Base-by-base conservation (phyloP, 768 basidiomycete species). In the Tylopilus balloui region DNA sequence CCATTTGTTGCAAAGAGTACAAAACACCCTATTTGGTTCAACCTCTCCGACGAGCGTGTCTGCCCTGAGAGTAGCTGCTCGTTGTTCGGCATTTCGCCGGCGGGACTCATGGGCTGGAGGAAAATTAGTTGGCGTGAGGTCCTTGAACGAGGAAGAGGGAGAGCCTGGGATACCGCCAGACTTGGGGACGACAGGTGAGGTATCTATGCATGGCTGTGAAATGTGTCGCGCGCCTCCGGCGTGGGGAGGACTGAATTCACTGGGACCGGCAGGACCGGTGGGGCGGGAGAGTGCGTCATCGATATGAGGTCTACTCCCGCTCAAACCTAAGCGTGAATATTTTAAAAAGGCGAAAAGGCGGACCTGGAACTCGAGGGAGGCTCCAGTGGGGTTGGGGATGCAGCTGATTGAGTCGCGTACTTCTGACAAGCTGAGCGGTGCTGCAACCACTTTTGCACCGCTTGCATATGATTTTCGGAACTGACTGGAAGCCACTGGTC, bases 1-100 rank as follows among this genome's bases (percentile, higher is more conserved):
- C 88, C 88, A 90, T 66, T 89, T 88, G 59, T 78, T 73, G 62
- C 88, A 91, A 1, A 89, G 65, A 3, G 74, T 72, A 60, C 88
- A 91, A 56, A 88, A 87, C 0, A 89, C 85, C 24, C 81, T 66
- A 56, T 83, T 84, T 0, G 85, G 82, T 58, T 89, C 86, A 28
- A 90, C 88, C 47, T 80, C 75, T 17, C 75, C 77, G 45, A 88
- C 78, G 7, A 87, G 72, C 0, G 69, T 59, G 64, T 91, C 88
- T 2, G 81, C 78, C 6, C 82, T 74, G 29, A 91, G 74, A 2
- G 79, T 79, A 10, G 84, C 84, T 0, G 83, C 85, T 25, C 88
- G 80, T 65, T 89, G 86, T 59, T 89, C 88, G 17, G 88, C 86
- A 56, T 86, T 88, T 48, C 84, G 77, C 23, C 85, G 71, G 20